Evolutionary conservation across 140 eudicot genomes (phyloP).

Genomic region (Oenanthe javanica): DNA sequence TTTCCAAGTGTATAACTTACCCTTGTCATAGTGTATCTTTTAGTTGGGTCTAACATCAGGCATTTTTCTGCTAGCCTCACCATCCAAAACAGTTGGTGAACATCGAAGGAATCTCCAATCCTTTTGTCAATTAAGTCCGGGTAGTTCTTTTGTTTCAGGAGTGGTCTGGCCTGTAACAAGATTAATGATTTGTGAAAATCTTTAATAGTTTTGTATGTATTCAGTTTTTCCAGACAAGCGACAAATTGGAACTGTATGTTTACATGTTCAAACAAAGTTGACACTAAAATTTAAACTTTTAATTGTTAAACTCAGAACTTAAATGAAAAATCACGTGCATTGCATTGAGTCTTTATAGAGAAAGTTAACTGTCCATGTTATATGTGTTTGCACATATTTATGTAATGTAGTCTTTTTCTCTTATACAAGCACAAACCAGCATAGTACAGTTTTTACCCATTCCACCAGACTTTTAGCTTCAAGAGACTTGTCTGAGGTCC

Average conservation of each 20-base stretch:
- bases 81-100: slow-evolving; percentile 63
- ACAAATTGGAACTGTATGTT: no score
- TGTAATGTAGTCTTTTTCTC: background rate
- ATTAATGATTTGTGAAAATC: background rate
- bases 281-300: background rate
- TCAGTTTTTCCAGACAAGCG: background rate
- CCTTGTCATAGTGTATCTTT: slow-evolving; percentile 41
- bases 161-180: slow-evolving; percentile 60
- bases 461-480: slow-evolving; percentile 54
- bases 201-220: background rate
- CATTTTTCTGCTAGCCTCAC: slow-evolving; percentile 53
- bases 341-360: background rate
- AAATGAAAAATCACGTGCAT: no score
- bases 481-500: slow-evolving; percentile 35
- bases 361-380: background rate
- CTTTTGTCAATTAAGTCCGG: slow-evolving; percentile 44
- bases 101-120: slow-evolving; percentile 46
- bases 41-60: slow-evolving; percentile 42
- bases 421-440: background rate
- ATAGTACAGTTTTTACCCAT: slow-evolving; percentile 46
- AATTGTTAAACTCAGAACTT: no score
- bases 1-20: slow-evolving; percentile 20
- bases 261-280: background rate
- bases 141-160: slow-evolving; percentile 47
- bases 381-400: background rate